Evolutionary conservation across 208 protist genomes (phyloP).

Genomic region (Porcisia hertigi): DNA sequence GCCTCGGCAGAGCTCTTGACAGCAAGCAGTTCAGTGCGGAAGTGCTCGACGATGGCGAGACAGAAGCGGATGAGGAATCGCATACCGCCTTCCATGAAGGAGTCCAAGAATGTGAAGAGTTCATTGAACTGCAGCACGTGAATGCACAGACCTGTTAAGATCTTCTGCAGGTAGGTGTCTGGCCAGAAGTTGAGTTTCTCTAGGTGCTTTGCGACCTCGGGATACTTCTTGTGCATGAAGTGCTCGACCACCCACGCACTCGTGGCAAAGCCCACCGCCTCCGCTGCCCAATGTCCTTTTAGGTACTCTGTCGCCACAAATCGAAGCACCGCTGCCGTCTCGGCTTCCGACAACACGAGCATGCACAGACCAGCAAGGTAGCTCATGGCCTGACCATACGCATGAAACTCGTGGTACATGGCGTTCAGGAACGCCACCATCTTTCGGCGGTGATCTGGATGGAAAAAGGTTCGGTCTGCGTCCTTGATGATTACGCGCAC

Average conservation of each 20-base stretch:
- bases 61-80: constrained; percentile 86
- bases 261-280: constrained; percentile 88
- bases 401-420: constrained; percentile 82
- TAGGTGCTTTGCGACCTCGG: constrained; percentile 80
- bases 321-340: constrained; percentile 78
- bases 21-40: constrained; percentile 63
- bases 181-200: constrained; percentile 85
- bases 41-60: constrained; percentile 86
- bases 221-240: constrained; percentile 75
- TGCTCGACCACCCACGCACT: constrained; percentile 88
- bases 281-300: constrained; percentile 84
- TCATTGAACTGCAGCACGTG: constrained; percentile 84
- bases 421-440: constrained; percentile 79
- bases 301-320: constrained; percentile 83
- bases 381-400: constrained; percentile 91
- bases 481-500: constrained; percentile 93
- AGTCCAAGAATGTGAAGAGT: constrained; percentile 86
- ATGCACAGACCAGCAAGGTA: constrained; percentile 89
- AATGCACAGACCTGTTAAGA: constrained; percentile 89
- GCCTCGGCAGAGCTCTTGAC: constrained; percentile 55
- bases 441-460: constrained; percentile 70
- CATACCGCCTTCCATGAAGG: constrained; percentile 78
- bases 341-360: constrained; percentile 78
- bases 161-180: constrained; percentile 92
- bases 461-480: constrained; percentile 85